Percentiles rank a stretch among this genome's conserved stretches.
Conservation (phyloP, 2,329 filamentous ascomycete genomes). For the Dactylellina leptospora region DNA sequence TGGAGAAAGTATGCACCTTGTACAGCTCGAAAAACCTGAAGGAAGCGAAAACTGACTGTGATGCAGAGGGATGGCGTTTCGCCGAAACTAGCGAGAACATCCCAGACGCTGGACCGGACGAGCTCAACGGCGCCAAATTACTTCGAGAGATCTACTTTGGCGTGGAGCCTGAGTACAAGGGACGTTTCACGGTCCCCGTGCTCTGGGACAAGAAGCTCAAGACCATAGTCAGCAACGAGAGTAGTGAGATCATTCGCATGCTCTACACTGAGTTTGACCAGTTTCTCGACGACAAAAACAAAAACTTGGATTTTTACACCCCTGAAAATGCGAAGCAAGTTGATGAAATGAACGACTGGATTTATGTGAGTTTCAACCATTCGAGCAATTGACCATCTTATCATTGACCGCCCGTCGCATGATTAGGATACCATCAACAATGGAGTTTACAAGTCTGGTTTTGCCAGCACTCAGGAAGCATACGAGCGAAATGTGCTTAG, state of each 20-base stretch:
- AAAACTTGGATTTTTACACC: slow-evolving; percentile 74
- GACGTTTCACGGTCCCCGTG: slow-evolving; percentile 86
- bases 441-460: slow-evolving; percentile 72
- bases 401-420: not conserved
- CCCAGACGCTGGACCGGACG: slow-evolving; percentile 68
- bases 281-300: slow-evolving; percentile 69
- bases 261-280: slow-evolving; percentile 82
- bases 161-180: slow-evolving; percentile 74
- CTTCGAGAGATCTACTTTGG: slow-evolving; percentile 82
- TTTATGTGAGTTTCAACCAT: slow-evolving; percentile 65
- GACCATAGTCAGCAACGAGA: slow-evolving; percentile 89
- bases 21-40: slow-evolving; percentile 59
- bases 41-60: not conserved
- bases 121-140: slow-evolving; percentile 76
- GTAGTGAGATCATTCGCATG: slow-evolving; percentile 91
- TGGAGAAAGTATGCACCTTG: slow-evolving; percentile 63
- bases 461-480: slow-evolving; percentile 82
- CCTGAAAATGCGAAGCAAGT: slow-evolving; percentile 71
- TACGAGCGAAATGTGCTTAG: slow-evolving; percentile 78
- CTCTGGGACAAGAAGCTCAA: slow-evolving; percentile 80
- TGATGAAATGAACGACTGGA: slow-evolving; percentile 81
- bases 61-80: slow-evolving; percentile 77
- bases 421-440: slow-evolving; percentile 70
- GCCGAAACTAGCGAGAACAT: slow-evolving; percentile 70
- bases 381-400: not conserved